Base-by-base conservation (phyloP, 768 basidiomycete species). In the Clitopilus hobsonii region DNA sequence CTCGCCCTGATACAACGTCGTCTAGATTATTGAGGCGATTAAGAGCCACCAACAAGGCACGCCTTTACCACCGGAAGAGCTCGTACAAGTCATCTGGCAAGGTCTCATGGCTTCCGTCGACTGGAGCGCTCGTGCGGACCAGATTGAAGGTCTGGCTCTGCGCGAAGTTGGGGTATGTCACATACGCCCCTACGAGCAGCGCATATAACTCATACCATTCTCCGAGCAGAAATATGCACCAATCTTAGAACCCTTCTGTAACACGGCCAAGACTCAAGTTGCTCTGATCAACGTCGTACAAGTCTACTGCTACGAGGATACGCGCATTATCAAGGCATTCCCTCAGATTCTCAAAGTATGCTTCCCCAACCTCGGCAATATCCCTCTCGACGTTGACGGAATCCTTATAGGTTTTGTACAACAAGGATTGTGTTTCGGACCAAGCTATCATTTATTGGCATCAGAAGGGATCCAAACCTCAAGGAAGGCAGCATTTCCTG, bases 361-460 rank as follows among this genome's bases (percentile, higher is more conserved):
- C 61, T n/a, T 16, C 49, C 52, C 6, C 29, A 20, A n/a, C 29
- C 10, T 27, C 13, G 24, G 27, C 6, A 51, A 32, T 23, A 26
- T 49, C 30, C n/a, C 26, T 53, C 48, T n/a, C 26, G 11, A 16
- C 49, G 49, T 60, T 24, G 47, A 54, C 14, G 27, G 32, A 26
- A 18, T 36, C 41, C n/a, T 53, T 27, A 18, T 38, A 94, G 91
- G 88, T 95, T 62, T 78, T 98, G 70, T 98, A 97, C 75, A 95
- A 95, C 74, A 86, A 90, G 64, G 96, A 99, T 64, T 94, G 94
- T 71, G 81, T 98, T 62, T 91, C 94, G 54, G 94, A 95, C 66
- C 89, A 95, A 67, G 94, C 95, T 57, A 95, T 99, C 65, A 89
- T 98, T 56, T 98, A 97, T 71, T 99, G 96, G 96, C 79, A 93